Percentiles rank a stretch among this genome's conserved stretches.
Evolutionary conservation across 441 rosid genomes (phyloP).

Genomic region (Erodium chrysanthum): DNA sequence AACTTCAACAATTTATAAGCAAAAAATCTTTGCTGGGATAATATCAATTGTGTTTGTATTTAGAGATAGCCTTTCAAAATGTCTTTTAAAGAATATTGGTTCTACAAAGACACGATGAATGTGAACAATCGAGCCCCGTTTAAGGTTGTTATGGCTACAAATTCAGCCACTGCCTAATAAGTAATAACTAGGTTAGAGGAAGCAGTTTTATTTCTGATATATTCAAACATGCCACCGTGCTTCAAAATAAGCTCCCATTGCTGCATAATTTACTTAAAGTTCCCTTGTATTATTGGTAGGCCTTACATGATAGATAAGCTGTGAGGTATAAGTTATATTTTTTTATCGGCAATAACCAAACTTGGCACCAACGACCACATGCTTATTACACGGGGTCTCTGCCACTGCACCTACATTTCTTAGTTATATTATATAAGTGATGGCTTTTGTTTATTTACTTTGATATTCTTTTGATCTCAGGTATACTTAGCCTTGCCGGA

Average conservation of each 20-base stretch:
- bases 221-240: not conserved
- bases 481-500: slow-evolving; percentile 92
- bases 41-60: not conserved
- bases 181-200: not conserved
- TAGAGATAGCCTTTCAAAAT: not conserved
- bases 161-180: not conserved
- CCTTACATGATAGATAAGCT: slow-evolving; percentile 6
- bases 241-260: not conserved
- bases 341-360: not conserved
- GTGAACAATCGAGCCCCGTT: not conserved
- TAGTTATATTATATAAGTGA: not conserved
- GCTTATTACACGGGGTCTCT: not conserved
- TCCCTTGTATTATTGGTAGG: not conserved
- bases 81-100: not conserved
- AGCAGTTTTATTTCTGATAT: too few relatives aligned
- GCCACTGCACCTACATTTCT: not conserved
- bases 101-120: not conserved
- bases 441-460: slow-evolving; percentile 7
- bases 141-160: not conserved
- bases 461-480: slow-evolving; percentile 36
- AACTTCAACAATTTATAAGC: not conserved
- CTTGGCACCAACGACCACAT: not conserved
- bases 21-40: not conserved
- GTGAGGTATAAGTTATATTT: slow-evolving; percentile 3
- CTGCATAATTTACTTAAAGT: not conserved